Percentiles rank a stretch among this genome's conserved stretches.
Evolutionary conservation across 2,329 filamentous ascomycete species (phyloP).

Genomic region (Clarireedia homoeocarpa): DNA sequence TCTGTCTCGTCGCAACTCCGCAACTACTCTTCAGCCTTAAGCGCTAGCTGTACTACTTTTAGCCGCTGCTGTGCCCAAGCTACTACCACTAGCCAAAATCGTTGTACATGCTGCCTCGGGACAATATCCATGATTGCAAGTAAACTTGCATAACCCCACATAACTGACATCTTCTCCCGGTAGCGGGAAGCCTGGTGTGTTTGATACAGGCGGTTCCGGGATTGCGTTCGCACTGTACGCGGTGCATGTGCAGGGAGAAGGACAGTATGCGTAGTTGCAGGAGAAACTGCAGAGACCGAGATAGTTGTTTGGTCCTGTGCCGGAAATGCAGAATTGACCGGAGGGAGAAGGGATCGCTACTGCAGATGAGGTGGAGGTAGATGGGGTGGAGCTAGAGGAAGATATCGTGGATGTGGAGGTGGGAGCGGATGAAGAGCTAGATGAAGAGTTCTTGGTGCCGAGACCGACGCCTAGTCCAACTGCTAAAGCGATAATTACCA

Average conservation of each 20-base stretch:
- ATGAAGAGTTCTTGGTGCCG: background rate
- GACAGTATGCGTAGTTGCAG: slow-evolving; percentile 23
- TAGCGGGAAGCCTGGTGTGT: slow-evolving; percentile 30
- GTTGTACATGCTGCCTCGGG: slow-evolving; percentile 2
- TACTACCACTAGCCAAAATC: background rate
- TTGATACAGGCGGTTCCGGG: slow-evolving; percentile 21
- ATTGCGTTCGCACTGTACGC: slow-evolving; percentile 12
- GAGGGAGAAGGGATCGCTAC: background rate
- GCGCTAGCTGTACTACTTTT: too few relatives aligned
- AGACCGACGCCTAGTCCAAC: slow-evolving; percentile 5
- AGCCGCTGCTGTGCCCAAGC: background rate
- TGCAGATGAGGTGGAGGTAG: background rate
- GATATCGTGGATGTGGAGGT: background rate
- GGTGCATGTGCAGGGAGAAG: slow-evolving; percentile 20
- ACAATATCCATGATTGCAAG: slow-evolving; percentile 38
- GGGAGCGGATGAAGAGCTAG: background rate
- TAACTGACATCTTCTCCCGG: slow-evolving; percentile 32
- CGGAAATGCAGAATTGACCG: slow-evolving; percentile 13
- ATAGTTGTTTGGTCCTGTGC: slow-evolving; percentile 29
- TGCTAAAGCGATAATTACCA: background rate
- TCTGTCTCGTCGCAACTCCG: too few relatives aligned
- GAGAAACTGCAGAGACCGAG: slow-evolving; percentile 31
- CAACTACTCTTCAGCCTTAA: too few relatives aligned
- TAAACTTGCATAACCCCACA: slow-evolving; percentile 38
- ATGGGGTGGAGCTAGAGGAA: background rate